Evolutionary conservation across 768 basidiomycete species (phyloP), one percentile per base, ranked within the genome.

Genomic region (Lentinula guzmanii): DNA sequence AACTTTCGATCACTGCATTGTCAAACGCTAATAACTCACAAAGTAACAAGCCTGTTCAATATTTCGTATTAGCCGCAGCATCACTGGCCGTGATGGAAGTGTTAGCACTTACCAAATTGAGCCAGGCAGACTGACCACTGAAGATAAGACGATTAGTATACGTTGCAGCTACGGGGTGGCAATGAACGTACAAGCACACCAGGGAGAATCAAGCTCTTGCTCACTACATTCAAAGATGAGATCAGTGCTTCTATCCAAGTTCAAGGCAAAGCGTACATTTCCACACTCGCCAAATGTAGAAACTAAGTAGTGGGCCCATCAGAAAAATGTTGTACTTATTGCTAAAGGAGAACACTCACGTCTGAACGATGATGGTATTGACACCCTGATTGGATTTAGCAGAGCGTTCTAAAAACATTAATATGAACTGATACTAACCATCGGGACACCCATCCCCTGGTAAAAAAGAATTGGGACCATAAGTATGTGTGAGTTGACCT

Each of bases 241-340:
- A 28, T 21, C 21, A 48, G 3, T 9, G n/a, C 2, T 28, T 9
- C 42, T 48, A 8, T 3, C 21, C 21, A 24, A 24, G 18, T 18
- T 11, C 7, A 24, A 48, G 46, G 5, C 7, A 31, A 34, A 31
- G 4, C 58, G 8, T 18, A 59, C 58, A 50, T 48, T 34, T 46
- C 43, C 48, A 59, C 18, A 59, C 48, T 59, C 58, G 43, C 43
- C 48, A 59, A 16, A 59, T 42, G n/a, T 48, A 59, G 45, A 59
- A 59, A 13, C 58, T 59, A 35, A 28, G 4, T 42, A 37, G n/a
- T 16, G 35, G 7, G 52, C 34, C 11, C n/a, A 15, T 39, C 8
- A 10, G 28, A 28, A 28, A 28, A 28, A 28, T 28, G 28, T 28
- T 28, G 28, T 28, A n/a, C n/a, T n/a, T n/a, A 28, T 28, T 28